Percentiles rank a stretch among this genome's conserved stretches.
Conservation (phyloP, 2,329 filamentous ascomycete genomes). For the Talaromyces sp. region DNA sequence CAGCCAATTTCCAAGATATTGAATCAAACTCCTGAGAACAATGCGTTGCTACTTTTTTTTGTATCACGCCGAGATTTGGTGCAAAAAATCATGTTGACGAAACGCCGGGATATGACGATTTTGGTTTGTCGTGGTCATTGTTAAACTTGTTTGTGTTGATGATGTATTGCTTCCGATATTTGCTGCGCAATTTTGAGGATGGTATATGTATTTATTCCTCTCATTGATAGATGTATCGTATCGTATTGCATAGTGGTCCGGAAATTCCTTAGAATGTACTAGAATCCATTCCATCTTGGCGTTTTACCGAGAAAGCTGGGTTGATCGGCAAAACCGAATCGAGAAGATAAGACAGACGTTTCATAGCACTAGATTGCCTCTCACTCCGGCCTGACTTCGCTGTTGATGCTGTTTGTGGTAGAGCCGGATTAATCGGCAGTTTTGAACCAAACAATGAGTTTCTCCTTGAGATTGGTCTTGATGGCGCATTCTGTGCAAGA, state of each 20-base stretch:
- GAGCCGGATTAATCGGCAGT: neutral
- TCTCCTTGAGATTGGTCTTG: conserved; percentile 13
- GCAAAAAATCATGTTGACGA: neutral
- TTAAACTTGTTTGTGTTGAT: neutral
- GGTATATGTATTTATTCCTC: neutral
- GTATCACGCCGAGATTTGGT: neutral
- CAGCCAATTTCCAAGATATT: neutral
- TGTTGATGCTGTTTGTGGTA: conserved; percentile 18
- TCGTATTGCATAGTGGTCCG: neutral
- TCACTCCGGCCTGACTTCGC: conserved; percentile 17
- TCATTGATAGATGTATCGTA: neutral
- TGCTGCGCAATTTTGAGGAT: neutral
- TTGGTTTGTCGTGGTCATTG: neutral
- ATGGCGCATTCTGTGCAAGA: conserved; percentile 16
- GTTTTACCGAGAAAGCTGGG: conserved; percentile 22
- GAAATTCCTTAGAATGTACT: neutral
- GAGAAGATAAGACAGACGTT: conserved; percentile 25
- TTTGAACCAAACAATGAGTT: conserved; percentile 5
- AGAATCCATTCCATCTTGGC: neutral
- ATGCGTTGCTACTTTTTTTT: conserved; percentile 5
- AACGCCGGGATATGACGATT: neutral
- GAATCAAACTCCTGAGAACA: conserved; percentile 1
- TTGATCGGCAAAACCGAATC: conserved; percentile 34
- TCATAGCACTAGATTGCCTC: conserved; percentile 12
- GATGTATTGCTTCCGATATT: neutral